These are phyloP conservation scores for Sicyos edulis DNA, from an alignment of 306 rosid genomes.

Conservation along the genomic window DNA sequence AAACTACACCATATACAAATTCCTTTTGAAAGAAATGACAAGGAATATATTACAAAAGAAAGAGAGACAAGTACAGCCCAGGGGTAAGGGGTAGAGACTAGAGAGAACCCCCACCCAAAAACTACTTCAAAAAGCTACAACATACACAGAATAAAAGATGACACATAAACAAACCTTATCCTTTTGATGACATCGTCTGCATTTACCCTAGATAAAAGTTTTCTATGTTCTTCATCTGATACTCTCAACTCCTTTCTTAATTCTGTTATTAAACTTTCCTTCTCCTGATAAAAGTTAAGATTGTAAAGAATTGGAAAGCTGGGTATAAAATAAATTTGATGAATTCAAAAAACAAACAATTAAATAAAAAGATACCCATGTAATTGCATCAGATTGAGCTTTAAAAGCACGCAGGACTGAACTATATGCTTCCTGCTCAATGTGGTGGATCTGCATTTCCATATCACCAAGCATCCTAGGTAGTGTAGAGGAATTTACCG, in stretches of 20 bases:
- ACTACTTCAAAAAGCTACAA: too few relatives aligned
- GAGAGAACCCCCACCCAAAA: too few relatives aligned
- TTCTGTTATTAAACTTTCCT: slow-evolving; percentile 94
- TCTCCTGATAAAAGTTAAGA: slow-evolving; percentile 53
- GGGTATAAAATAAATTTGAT: slow-evolving; percentile 9
- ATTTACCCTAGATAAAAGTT: slow-evolving; percentile 75
- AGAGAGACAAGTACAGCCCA: neutral
- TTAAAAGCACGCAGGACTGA: slow-evolving; percentile 92
- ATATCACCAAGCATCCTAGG: slow-evolving; percentile 48
- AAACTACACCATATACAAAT: neutral
- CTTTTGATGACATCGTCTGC: slow-evolving; percentile 70
- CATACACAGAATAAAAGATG: too few relatives aligned
- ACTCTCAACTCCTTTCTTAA: slow-evolving; percentile 97
- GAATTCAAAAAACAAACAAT: slow-evolving; percentile 15
- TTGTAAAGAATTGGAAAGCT: slow-evolving; percentile 17
- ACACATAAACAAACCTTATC: slow-evolving; percentile 44
- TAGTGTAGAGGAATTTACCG: slow-evolving; percentile 40
- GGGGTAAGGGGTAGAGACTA: too few relatives aligned
- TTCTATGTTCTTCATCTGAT: slow-evolving; percentile 94
- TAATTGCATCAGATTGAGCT: slow-evolving; percentile 91
- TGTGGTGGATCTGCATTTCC: slow-evolving; percentile 91
- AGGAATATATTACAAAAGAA: neutral
- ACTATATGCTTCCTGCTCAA: slow-evolving; percentile 91
- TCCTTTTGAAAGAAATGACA: too few relatives aligned
- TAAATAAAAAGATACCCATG: slow-evolving; percentile 59